Base-by-base conservation (phyloP, 2,329 filamentous ascomycete genomes). In the Calonectria naviculata region DNA sequence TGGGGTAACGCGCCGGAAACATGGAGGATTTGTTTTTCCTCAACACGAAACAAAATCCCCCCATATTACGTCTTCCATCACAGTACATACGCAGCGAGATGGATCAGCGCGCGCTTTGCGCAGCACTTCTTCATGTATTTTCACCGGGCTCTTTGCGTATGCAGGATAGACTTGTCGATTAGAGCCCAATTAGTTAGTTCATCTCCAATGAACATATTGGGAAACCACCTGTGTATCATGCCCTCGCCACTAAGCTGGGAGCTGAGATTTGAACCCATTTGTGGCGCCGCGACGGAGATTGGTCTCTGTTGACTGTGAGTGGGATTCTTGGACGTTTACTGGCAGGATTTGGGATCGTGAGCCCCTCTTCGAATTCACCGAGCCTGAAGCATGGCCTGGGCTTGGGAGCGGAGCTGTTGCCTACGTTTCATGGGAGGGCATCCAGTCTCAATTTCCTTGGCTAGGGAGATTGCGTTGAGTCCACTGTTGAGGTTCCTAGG, bases 1-100 rank as follows among this genome's bases (percentile, higher is more conserved):
- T 73, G 70, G 65, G 67, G 74, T 74, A 72, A 56, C 56, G 41
- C 54, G 68, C 65, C 74, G 75, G 75, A 77, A 58, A 77, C 68
- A 78, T 68, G 76, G 74, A 78, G 63, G 64, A 21, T 24, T 67
- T 46, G 29, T 56, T 21, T 44, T 19, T 52, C 42, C 24, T 31
- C 28, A 36, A 42, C 52, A 41, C 42, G 44, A 44, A 61, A 31
- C 36, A 26, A n/a, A 26, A 47, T 52, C 17, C 2, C 31, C 34
- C 52, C 52, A n/a, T 34, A 38, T 58, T 58, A 58, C 52, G 31
- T 58, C 52, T 58, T 38, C 31, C 31, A 67, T 61, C 26, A 52
- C 54, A 38, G 46, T 58, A 41, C 31, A 61, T 64, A 52, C 41
- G n/a, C n/a, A 56, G 47, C 41, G 47, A 62, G 52, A 49, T 60